Evolutionary conservation across 257 asterid species (phyloP), one percentile per base, ranked within the genome.

Genomic region (Fraxinus quadrangulata): DNA sequence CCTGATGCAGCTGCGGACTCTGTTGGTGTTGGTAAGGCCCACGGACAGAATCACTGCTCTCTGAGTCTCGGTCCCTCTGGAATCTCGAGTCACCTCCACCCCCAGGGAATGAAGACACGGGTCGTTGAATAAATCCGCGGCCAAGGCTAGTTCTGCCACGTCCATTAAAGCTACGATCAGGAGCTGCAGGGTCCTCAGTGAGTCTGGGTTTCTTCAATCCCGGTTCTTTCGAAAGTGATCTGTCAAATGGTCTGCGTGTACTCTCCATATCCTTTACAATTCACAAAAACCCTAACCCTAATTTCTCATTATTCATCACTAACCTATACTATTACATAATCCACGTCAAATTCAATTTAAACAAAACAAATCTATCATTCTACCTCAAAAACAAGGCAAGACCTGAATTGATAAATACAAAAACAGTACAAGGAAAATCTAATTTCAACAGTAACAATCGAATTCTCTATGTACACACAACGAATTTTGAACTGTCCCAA

Each of bases 141-240:
- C 17, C 69, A 23, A 24, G 6, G 19, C 6, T 63, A 13, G 31
- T 63, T 11, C 69, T 63, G 6, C 69, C 69, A n/a, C 83, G 92
- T 73, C 91, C 97, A 87, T 91, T 92, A 49, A 88, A 81, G 83
- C 77, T 67, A 77, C 97, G 94, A 81, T 89, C 93, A 69, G 87
- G 77, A 47, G 86, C 90, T 0, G 85, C 54, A 3, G 90, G 78
- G 78, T 85, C 91, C 78, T 89, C 92, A 0, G 68, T 34, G 42
- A 93, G 91, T 85, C 97, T 89, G 39, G 96, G 93, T 79, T 91
- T 91, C 90, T 95, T 95, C 84, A 82, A 80, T 31, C 97, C 99
- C 54, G 90, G 96, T 31, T 89, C 97, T 36, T 89, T 89, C 17
- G 94, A 71, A 54, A 83, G 75, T 83, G 92, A 90, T 93, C 98